Evolutionary conservation across 345 rosid species (phyloP).

Genomic region (Anacardium occidentale): DNA sequence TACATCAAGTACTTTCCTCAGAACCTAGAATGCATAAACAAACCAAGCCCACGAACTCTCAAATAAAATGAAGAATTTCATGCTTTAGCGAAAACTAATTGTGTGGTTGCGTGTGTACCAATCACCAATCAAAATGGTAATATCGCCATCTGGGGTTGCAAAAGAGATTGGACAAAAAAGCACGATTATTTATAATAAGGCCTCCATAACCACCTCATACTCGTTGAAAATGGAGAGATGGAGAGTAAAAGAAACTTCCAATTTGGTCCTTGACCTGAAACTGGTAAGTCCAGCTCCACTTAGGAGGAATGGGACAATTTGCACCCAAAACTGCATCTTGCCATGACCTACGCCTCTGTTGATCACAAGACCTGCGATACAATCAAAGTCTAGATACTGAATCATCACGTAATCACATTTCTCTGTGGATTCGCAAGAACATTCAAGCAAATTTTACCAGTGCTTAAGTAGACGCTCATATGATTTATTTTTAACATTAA

Average conservation of each 20-base stretch:
- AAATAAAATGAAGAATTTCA: neutral
- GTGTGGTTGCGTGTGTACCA: slow-evolving; percentile 96
- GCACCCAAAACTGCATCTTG: slow-evolving; percentile 96
- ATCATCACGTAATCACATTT: neutral
- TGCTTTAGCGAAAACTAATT: slow-evolving; percentile 44
- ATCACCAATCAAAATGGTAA: slow-evolving; percentile 78
- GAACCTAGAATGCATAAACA: slow-evolving; percentile 50
- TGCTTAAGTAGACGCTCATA: slow-evolving; percentile 81
- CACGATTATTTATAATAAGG: slow-evolving; percentile 73
- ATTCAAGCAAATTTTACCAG: slow-evolving; percentile 50
- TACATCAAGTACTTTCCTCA: slow-evolving; percentile 85
- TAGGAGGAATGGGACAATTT: slow-evolving; percentile 95
- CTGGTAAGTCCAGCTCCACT: slow-evolving; percentile 99
- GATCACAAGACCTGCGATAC: slow-evolving; percentile 72
- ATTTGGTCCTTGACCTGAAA: too few relatives aligned
- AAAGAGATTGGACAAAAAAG: slow-evolving; percentile 82
- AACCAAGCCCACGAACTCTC: neutral
- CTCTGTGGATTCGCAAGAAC: neutral
- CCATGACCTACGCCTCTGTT: slow-evolving; percentile 96
- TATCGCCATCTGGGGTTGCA: slow-evolving; percentile 73
- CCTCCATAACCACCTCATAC: slow-evolving; percentile 94
- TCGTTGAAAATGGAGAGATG: slow-evolving; percentile 87
- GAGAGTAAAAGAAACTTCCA: slow-evolving; percentile 98
- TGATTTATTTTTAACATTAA: slow-evolving; percentile 85
- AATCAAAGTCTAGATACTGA: slow-evolving; percentile 8